phyloP scores from a whole-genome alignment of 2,329 filamentous ascomycete genomes.

The Hymenoscyphus salicellus region DNA sequence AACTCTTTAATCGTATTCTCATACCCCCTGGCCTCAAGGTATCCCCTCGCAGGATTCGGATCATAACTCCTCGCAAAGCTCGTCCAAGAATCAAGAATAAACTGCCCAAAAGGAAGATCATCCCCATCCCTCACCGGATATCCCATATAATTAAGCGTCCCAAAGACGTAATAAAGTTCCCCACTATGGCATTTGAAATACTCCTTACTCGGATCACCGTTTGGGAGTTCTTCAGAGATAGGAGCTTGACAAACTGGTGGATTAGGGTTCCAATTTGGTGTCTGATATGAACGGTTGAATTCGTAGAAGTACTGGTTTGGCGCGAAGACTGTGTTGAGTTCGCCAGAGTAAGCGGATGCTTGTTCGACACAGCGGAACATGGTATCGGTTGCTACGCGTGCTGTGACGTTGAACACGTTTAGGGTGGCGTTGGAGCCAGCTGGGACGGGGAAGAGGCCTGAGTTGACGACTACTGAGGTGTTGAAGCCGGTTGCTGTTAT shows the following conservation, averaged over 20 bases:
- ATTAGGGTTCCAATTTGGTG: conserved; percentile 20
- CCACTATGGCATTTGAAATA: conserved; percentile 40
- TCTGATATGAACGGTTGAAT: conserved; percentile 38
- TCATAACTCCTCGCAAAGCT: conserved; percentile 30
- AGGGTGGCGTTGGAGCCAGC: conserved; percentile 19
- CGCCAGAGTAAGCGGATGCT: conserved; percentile 32
- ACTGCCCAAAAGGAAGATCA: conserved; percentile 32
- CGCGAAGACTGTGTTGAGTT: conserved; percentile 29
- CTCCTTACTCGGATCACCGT: conserved; percentile 33
- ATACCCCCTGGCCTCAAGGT: conserved; percentile 29
- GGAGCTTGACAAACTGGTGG: conserved; percentile 30
- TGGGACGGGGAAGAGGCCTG: conserved; percentile 23
- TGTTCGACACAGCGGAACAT: conserved; percentile 34
- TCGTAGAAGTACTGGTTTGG: conserved; percentile 36
- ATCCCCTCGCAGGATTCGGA: conserved; percentile 24
- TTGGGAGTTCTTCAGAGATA: conserved; percentile 27
- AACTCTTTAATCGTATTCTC: conserved; percentile 24
- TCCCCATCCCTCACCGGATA: conserved; percentile 33
- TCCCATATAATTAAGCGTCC: conserved; percentile 29
- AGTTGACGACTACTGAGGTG: conserved; percentile 10
- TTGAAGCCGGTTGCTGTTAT: conserved; percentile 17
- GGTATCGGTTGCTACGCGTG: conserved; percentile 32
- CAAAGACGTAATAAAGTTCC: conserved; percentile 36
- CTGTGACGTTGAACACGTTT: conserved; percentile 36
- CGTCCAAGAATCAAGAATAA: conserved; percentile 31